Base-by-base conservation (phyloP, 176 grass and related monocot species). In the Carex kokanica region DNA sequence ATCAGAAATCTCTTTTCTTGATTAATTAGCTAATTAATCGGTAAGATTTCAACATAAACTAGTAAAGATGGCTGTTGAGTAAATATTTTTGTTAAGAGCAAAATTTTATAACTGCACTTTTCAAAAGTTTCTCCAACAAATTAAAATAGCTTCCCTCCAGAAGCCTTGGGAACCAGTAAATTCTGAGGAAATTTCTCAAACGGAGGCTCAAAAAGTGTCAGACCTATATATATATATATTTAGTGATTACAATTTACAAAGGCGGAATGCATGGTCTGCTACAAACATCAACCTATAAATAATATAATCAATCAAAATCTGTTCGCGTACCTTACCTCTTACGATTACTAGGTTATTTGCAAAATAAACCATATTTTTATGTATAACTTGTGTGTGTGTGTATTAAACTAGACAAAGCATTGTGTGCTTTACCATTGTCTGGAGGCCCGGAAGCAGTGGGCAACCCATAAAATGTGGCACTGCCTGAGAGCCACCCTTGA, bases 391-490 rank as follows among this genome's bases (percentile, higher is more conserved):
- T 25, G 21, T 11, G 2, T 25, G 21, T 11, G 41, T 45, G 43
- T 45, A 8, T 21, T 27, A 27, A 34, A 34, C 5, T 62, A 61
- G 10, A 62, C 21, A 43, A 31, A 70, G 36, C 66, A 70, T 43
- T 70, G 8, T 70, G 20, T 74, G 2, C 1, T 18, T 74, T 74
- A 84, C 82, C 82, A 14, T 84, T 84, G 51, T 84, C 82, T 4
- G 21, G 45, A 47, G 66, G 67, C 5, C 67, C 82, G 0, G 82
- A 71, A 59, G 21, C 82, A 58, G 10, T 84, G 23, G 69, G 82
- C 6, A 25, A 6, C 17, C 82, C 82, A 41, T 73, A 84, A 58
- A 71, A 84, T 71, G 82, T 84, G 43, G 82, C 65, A 49, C 82
- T 84, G 41, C 60, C 64, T 20, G 82, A 74, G 41, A 68, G 53